A percentile compares a stretch with the other conserved stretches of the same genome.
These are phyloP conservation scores for Dillenia suffruticosa DNA, from an alignment of 164 flowering plant species.

Conservation along the genomic window DNA sequence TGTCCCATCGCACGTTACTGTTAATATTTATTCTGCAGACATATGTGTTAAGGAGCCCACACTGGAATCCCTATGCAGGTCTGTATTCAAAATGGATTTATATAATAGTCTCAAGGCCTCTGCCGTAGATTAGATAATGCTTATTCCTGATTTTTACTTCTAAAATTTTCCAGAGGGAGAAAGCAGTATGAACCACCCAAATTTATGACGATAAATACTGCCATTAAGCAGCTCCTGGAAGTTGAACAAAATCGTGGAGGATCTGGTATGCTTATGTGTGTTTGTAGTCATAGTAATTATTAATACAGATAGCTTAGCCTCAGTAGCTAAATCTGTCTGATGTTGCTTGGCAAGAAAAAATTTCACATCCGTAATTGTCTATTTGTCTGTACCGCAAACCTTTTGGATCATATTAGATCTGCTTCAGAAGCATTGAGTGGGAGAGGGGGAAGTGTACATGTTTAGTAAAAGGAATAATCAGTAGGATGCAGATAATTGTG, in stretches of 20 bases:
- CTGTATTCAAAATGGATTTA: conserved; percentile 1
- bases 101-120: background rate
- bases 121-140: background rate
- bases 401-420: too few species aligned
- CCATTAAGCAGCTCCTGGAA: conserved; percentile 92
- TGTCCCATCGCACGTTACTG: background rate
- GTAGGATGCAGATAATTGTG: too few species aligned
- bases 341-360: too few species aligned
- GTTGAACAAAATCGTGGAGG: conserved; percentile 53
- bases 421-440: too few species aligned
- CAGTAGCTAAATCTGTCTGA: too few species aligned
- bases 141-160: conserved; percentile 1
- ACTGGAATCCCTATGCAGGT: conserved; percentile 86
- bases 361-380: too few species aligned
- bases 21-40: conserved; percentile 38
- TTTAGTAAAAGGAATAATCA: too few species aligned
- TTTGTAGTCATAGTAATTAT: too few species aligned
- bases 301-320: too few species aligned
- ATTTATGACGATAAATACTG: conserved; percentile 79
- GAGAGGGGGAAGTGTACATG: too few species aligned
- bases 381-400: too few species aligned
- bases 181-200: conserved; percentile 87
- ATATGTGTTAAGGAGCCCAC: conserved; percentile 93
- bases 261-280: conserved; percentile 42
- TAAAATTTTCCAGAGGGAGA: conserved; percentile 54